Evolutionary conservation across 139 green algal species (phyloP).

Genomic region (Chlorella vulgaris): DNA sequence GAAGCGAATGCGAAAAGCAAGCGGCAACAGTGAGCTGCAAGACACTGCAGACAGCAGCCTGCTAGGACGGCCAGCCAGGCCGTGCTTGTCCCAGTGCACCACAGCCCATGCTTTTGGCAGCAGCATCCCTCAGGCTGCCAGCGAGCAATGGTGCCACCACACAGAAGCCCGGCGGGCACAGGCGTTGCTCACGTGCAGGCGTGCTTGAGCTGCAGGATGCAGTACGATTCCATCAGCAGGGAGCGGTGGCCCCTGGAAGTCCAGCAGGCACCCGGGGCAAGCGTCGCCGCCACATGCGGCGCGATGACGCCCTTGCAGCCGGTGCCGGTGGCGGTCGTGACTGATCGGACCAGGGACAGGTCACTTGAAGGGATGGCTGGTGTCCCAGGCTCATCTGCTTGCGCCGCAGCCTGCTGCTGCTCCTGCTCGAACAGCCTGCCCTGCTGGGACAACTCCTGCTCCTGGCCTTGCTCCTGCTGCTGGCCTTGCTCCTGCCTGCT

Average conservation of each 20-base stretch:
- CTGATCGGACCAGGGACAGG: slow-evolving; percentile 27
- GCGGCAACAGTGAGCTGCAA: background rate
- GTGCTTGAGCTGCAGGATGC: slow-evolving; percentile 28
- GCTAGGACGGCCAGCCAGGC: no score
- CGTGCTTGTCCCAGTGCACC: no score
- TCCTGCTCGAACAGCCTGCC: background rate
- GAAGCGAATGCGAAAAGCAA: background rate
- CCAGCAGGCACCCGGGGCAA: slow-evolving; percentile 15
- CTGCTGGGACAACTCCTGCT: background rate
- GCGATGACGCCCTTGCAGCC: slow-evolving; percentile 39
- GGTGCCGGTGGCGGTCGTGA: slow-evolving; percentile 35
- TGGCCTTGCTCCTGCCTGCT: background rate
- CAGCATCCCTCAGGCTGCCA: background rate
- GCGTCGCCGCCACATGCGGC: background rate
- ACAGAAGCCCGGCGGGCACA: no score
- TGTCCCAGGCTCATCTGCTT: background rate
- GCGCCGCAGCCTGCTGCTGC: background rate
- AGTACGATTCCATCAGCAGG: slow-evolving; percentile 18
- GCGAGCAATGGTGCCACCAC: background rate
- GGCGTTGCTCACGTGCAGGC: slow-evolving; percentile 4
- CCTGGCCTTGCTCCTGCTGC: background rate
- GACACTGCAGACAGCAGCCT: background rate
- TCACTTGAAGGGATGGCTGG: background rate
- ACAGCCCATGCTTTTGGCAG: background rate
- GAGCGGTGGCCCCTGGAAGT: slow-evolving; percentile 18